phyloP scores from a whole-genome alignment of 2,329 filamentous ascomycete species.

The Endoconidiophora laricicola region DNA sequence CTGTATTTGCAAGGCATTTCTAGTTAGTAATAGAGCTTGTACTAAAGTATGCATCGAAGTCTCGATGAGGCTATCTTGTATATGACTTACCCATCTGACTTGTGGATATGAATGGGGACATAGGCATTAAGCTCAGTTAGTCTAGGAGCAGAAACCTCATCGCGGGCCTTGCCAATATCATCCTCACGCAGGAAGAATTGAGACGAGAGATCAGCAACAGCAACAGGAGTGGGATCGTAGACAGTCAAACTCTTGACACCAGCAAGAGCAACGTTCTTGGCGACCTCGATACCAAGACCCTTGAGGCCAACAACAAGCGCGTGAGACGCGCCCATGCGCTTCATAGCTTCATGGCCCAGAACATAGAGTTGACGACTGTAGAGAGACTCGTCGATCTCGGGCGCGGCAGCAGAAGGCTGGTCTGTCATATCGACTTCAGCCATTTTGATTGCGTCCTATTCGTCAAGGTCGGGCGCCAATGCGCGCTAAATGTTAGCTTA shows the following conservation, averaged over 20 bases:
- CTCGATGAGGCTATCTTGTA: no score
- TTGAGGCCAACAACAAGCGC: slow-evolving; percentile 83
- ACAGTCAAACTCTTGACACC: slow-evolving; percentile 95
- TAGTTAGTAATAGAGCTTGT: no score
- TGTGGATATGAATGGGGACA: slow-evolving; percentile 70
- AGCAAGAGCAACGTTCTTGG: slow-evolving; percentile 95
- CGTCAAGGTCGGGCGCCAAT: not conserved
- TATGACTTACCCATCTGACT: slow-evolving; percentile 32
- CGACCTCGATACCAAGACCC: slow-evolving; percentile 91
- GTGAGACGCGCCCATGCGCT: slow-evolving; percentile 94
- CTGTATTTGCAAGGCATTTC: slow-evolving; percentile 7
- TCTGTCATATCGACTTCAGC: slow-evolving; percentile 37
- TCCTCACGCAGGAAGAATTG: slow-evolving; percentile 87
- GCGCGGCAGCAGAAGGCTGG: slow-evolving; percentile 30
- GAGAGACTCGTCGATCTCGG: slow-evolving; percentile 55
- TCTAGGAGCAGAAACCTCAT: slow-evolving; percentile 68
- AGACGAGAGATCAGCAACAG: slow-evolving; percentile 78
- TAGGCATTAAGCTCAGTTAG: slow-evolving; percentile 94
- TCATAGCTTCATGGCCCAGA: slow-evolving; percentile 73
- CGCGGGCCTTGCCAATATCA: slow-evolving; percentile 85
- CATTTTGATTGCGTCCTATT: slow-evolving; percentile 32
- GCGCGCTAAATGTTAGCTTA: slow-evolving; percentile 12
- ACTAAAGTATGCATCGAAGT: no score
- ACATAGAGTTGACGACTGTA: slow-evolving; percentile 62
- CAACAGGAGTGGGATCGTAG: slow-evolving; percentile 71